Base-by-base conservation (phyloP, 768 basidiomycete genomes). In the Crucibulum laeve region DNA sequence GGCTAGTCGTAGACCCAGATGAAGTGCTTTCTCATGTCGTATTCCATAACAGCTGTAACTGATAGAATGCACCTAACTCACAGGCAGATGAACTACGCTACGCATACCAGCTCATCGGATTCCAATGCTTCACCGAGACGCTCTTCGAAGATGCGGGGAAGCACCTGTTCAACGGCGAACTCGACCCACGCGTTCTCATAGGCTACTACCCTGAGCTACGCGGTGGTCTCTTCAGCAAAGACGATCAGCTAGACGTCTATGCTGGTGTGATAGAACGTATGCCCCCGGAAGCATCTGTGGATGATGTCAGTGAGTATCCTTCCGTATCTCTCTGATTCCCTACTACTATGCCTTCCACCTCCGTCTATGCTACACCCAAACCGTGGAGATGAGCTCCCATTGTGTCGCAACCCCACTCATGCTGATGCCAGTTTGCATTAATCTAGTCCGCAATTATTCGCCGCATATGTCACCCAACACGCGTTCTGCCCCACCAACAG, bases 391-490 rank as follows among this genome's bases (percentile, higher is more conserved):
- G 19, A 14, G 14, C 19, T 65, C 47, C 58, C 57, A 44, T 45
- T 35, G 30, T 30, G 25, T 17, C 22, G 8, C 14, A 8, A 14
- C 30, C 25, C 26, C 25, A 17, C 57, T 51, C 73, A 77, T 77
- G 81, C 84, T 87, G 61, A 79, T 86, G 67, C 57, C 70, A 93
- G 92, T 93, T 77, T 77, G 77, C 64, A 77, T 73, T 55, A 90
- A 91, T 76, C 70, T 94, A 87, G 88, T 91, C 74, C 77, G 79
- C 73, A 92, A 93, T 58, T 93, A 94, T 61, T 88, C 87, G 34
- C 91, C 92, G 13, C 85, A 93, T 65, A 76, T 95, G 53, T 63
- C 79, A 19, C 87, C 82, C 15, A 72, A 80, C 54, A 82, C 84
- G 3, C 76, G 74, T 21, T 68, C 74, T 17, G 83, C 90, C 4